Evolutionary conservation across 2,329 filamentous ascomycete genomes (phyloP).

Genomic region (Ambrosiella beaveri): DNA sequence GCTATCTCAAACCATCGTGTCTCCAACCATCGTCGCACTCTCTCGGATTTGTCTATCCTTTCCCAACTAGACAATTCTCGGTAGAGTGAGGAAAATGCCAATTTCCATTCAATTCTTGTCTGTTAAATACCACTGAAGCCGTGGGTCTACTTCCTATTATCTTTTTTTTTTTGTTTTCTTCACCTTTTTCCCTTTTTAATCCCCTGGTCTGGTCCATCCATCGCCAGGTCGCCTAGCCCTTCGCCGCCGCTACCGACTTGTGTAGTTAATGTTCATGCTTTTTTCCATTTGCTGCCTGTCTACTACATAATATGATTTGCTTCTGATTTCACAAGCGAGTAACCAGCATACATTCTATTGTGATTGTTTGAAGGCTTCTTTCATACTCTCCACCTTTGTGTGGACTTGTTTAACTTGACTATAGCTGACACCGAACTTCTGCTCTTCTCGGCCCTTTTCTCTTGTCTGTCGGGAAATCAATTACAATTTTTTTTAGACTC

Average conservation of each 20-base stretch:
- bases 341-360: too few relatives aligned
- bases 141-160: neutral
- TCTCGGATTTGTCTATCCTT: neutral
- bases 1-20: neutral
- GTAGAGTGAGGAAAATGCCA: too few relatives aligned
- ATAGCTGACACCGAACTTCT: too few relatives aligned
- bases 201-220: neutral
- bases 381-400: too few relatives aligned
- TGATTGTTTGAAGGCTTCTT: too few relatives aligned
- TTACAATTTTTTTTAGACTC: neutral
- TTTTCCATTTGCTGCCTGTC: neutral
- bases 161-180: neutral
- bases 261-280: too few relatives aligned
- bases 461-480: neutral
- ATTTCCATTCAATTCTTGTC: neutral
- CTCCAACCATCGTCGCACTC: neutral
- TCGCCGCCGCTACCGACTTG: too few relatives aligned
- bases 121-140: neutral
- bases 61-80: too few relatives aligned
- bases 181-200: neutral
- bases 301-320: neutral
- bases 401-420: too few relatives aligned
- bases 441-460: neutral
- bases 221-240: neutral
- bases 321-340: slow-evolving; percentile 1